Evolutionary conservation across 2,329 filamentous ascomycete genomes (phyloP), one percentile per base, ranked within the genome.

Genomic region (Epichloe scottii): DNA sequence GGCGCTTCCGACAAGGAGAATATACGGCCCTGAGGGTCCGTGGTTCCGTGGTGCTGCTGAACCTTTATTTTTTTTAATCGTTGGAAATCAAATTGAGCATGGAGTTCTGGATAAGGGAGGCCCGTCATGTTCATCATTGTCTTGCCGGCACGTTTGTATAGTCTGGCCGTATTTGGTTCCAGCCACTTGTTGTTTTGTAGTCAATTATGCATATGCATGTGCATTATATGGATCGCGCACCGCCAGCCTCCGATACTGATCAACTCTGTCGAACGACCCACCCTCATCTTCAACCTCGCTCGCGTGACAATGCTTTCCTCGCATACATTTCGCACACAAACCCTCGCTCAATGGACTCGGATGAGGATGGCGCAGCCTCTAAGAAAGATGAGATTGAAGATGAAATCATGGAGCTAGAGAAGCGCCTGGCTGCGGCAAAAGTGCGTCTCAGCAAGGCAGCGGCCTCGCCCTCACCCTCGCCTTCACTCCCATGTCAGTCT

Each of bases 391-490:
- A 39, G 5, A 57, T 68, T n/a, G 66, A 73, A 53, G 62, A 75
- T 63, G 81, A 86, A 63, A 79, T 87, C 55, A 67, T 68, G 7
- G 71, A 76, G 19, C 69, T 87, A 11, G 79, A 87, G 62, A 62
- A 63, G 37, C 71, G 70, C 46, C 70, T 84, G 48, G 69, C 64
- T 11, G 64, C 62, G 17, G 71, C 72, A 43, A 72, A 68, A 62
- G 60, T 63, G 23, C 74, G 71, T 49, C 66, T 82, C 17, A 8
- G 37, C 47, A 38, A 17, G 15, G 40, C 35, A 14, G 30, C 35
- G 5, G 4, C 17, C 12, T 26, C 46, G 21, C 4, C 46, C 30
- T 23, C 21, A 12, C 34, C 46, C 30, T 23, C 21, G 8, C 34
- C 39, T 23, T 50, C 45, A 38, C 21, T 44, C 5, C 48, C 40